A percentile compares a stretch with the other conserved stretches of the same genome.
Evolutionary conservation across 306 rosid species (phyloP).

Genomic region (Trichosanthes truncata): DNA sequence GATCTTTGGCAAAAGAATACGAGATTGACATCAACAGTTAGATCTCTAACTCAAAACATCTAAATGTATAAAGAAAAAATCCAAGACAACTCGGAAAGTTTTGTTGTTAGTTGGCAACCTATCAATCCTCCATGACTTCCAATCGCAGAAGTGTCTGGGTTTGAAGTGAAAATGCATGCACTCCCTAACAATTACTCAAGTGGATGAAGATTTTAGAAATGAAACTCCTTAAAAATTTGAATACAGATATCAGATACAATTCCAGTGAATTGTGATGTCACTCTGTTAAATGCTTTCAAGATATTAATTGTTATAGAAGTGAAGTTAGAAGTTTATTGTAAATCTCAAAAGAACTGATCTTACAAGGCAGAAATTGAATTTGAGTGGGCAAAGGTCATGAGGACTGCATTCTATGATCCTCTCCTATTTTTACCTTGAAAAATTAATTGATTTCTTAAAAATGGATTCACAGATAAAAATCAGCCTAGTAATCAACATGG

Average conservation of each 20-base stretch:
- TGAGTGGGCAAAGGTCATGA: background rate
- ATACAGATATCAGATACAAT: constrained; percentile 1
- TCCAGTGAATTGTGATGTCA: background rate
- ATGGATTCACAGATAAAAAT: constrained; percentile 37
- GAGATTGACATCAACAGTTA: background rate
- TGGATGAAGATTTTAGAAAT: background rate
- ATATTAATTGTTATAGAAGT: background rate
- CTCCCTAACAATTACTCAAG: background rate
- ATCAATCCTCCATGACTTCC: background rate
- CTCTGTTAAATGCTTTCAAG: background rate
- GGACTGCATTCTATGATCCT: background rate
- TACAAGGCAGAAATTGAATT: background rate
- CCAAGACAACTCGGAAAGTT: background rate
- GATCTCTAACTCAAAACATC: background rate
- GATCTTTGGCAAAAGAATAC: background rate
- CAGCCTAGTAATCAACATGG: constrained; percentile 24
- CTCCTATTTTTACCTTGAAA: background rate
- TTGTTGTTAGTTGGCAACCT: background rate
- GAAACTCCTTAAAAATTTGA: background rate
- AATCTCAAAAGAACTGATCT: background rate
- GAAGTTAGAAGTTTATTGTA: background rate
- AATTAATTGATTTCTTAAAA: constrained; percentile 38
- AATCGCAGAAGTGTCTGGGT: background rate
- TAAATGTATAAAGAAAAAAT: background rate
- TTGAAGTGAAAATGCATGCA: background rate